These are phyloP conservation scores for Tephrocybe rancida DNA, from an alignment of 768 basidiomycete species.

Conservation along the genomic window DNA sequence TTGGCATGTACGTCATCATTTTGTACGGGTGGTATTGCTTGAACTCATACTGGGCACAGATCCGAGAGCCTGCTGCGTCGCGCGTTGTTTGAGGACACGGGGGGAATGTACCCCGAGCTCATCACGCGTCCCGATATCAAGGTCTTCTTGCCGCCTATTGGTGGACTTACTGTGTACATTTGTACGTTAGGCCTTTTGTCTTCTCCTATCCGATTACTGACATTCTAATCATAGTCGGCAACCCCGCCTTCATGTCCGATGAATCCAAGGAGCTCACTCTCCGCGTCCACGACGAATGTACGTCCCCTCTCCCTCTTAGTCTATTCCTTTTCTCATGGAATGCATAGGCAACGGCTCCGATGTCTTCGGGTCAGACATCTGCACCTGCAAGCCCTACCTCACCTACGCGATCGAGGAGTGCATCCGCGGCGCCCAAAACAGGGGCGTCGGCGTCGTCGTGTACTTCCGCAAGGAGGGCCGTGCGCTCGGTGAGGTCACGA, in stretches of 20 bases:
- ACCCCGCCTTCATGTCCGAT: slow-evolving; percentile 77
- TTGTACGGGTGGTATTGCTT: background rate
- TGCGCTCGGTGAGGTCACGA: slow-evolving; percentile 91
- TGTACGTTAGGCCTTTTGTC: slow-evolving; percentile 43
- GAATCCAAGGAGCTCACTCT: slow-evolving; percentile 80
- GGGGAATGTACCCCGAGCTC: slow-evolving; percentile 94
- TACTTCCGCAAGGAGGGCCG: slow-evolving; percentile 96
- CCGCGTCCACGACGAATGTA: slow-evolving; percentile 94
- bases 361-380: slow-evolving; percentile 93
- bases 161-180: slow-evolving; percentile 89
- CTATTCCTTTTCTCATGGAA: background rate
- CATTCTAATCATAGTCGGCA: slow-evolving; percentile 59
- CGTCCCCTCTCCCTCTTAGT: slow-evolving; percentile 14
- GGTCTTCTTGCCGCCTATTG: slow-evolving; percentile 94
- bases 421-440: slow-evolving; percentile 66
- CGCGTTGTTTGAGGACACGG: slow-evolving; percentile 95
- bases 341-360: slow-evolving; percentile 84
- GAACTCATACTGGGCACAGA: slow-evolving; percentile 33
- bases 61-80: slow-evolving; percentile 85
- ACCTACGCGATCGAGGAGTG: slow-evolving; percentile 94
- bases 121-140: slow-evolving; percentile 96
- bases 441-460: slow-evolving; percentile 90
- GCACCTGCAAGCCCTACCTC: slow-evolving; percentile 92
- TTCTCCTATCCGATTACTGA: background rate
- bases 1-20: slow-evolving; percentile 78